These are phyloP conservation scores for Pyronema domesticum DNA, from an alignment of 495 filamentous ascomycete genomes.

Conservation along the genomic window DNA sequence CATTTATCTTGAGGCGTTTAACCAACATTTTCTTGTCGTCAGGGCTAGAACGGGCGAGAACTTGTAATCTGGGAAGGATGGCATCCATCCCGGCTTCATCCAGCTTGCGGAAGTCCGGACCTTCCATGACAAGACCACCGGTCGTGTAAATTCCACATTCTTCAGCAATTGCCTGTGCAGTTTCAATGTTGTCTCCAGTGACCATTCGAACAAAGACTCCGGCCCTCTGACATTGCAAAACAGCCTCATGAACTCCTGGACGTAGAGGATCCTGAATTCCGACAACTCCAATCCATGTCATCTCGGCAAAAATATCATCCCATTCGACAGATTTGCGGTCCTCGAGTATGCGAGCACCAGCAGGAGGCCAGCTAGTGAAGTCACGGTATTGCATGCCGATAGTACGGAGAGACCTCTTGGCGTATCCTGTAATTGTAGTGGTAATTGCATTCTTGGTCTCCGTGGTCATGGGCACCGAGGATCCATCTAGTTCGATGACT, in stretches of 20 bases:
- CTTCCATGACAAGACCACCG: slow-evolving; percentile 68
- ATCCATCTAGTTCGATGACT: slow-evolving; percentile 39
- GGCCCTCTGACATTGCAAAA: slow-evolving; percentile 53
- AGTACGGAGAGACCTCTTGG: slow-evolving; percentile 53
- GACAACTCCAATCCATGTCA: slow-evolving; percentile 49
- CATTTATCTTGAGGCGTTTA: slow-evolving; percentile 58
- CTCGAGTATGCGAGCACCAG: slow-evolving; percentile 34
- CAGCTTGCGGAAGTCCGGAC: slow-evolving; percentile 60
- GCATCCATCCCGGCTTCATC: slow-evolving; percentile 46
- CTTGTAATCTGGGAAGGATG: slow-evolving; percentile 57
- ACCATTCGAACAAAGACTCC: slow-evolving; percentile 84
- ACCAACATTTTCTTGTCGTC: slow-evolving; percentile 74
- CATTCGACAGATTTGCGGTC: slow-evolving; percentile 44
- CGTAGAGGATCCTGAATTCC: slow-evolving; percentile 68
- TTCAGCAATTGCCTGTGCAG: slow-evolving; percentile 67
- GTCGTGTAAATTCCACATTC: slow-evolving; percentile 67
- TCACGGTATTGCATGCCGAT: slow-evolving; percentile 60
- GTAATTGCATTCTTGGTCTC: slow-evolving; percentile 35
- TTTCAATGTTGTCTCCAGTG: slow-evolving; percentile 71
- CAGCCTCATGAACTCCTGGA: slow-evolving; percentile 55
- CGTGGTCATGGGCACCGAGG: slow-evolving; percentile 30
- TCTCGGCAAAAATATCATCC: slow-evolving; percentile 48
- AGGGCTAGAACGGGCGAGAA: slow-evolving; percentile 69
- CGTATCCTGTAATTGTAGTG: slow-evolving; percentile 43
- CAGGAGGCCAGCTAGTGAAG: slow-evolving; percentile 59